Evolutionary conservation across 495 filamentous ascomycete species (phyloP).

Genomic region (Glutinoglossum americanum): DNA sequence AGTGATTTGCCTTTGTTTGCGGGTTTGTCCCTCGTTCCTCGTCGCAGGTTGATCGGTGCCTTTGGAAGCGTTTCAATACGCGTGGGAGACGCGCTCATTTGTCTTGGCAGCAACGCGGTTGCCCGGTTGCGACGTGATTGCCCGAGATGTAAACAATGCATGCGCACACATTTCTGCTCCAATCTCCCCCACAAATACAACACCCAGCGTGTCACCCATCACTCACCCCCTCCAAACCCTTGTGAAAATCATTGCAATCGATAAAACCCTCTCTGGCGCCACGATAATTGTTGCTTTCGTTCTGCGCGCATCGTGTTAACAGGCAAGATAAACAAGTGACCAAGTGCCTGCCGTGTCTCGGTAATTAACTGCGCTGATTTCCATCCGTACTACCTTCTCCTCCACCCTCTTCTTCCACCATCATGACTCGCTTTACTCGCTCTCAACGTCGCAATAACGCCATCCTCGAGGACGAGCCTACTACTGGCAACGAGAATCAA

Average conservation of each 20-base stretch:
- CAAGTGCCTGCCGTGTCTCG: not conserved
- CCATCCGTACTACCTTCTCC: not conserved
- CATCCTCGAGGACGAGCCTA: constrained; percentile 7
- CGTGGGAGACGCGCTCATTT: not conserved
- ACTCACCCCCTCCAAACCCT: not conserved
- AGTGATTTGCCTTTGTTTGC: not conserved
- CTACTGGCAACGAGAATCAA: not conserved
- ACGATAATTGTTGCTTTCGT: not conserved
- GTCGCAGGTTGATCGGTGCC: not conserved
- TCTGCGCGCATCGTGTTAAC: not conserved
- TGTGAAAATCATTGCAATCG: not conserved
- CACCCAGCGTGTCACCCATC: not conserved
- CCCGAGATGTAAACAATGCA: not conserved
- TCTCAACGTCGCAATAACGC: constrained; percentile 11
- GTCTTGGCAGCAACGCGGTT: not conserved
- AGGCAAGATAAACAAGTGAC: too few relatives aligned
- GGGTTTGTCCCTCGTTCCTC: not conserved
- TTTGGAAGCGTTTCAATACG: not conserved
- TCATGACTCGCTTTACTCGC: constrained; percentile 19
- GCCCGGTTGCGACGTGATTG: not conserved
- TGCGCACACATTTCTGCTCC: not conserved
- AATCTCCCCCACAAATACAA: not conserved
- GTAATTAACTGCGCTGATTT: not conserved
- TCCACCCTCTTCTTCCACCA: not conserved
- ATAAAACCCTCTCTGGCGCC: not conserved